Base-by-base conservation (phyloP, 164 flowering plant species). In the Paratinospora sagittata region DNA sequence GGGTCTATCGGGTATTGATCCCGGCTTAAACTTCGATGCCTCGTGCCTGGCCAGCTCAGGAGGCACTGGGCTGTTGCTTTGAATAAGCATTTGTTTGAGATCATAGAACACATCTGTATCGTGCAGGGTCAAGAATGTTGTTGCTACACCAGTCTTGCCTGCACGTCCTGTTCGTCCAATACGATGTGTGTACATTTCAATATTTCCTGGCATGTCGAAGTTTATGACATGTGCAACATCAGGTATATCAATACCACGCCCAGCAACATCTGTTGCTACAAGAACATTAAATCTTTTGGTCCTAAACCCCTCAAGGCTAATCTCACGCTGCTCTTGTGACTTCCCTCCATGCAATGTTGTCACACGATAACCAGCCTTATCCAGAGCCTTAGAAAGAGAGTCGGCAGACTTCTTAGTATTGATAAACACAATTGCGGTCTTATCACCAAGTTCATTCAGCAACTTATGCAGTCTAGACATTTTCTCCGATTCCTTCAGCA, bases 81-180 rank as follows among this genome's bases (percentile, higher is more conserved):
- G 93, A 58, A 82, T 76, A 70, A 93, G 93, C 98, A 88, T 93
- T 81, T 89, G 97, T 81, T 93, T 93, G 47, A 93, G 89, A 82
- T 93, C 97, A 79, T 88, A 93, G 69, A 93, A 93, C 6, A 93
- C 98, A 17, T 93, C 96, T 21, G 87, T 80, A 75, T 93, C 97
- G 52, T 84, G 85, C 49, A 91, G 65, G 63, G 98, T 93, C 85
- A 92, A 81, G 79, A 89, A 92, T 23, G 97, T 90, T 26, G 97
- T 89, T 11, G 98, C 98, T 63, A 85, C 84, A 79, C 98, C 98
- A 0, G 92, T 87, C 82, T 93, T 93, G 45, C 98, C 97, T 13
- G 98, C 98, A 81, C 97, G 92, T 1, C 98, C 98, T 57, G 98
- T 93, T 63, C 98, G 80, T 43, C 98, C 96, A 80, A 92, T 92